phyloP scores from a whole-genome alignment of 441 rosid species.

The Codiaeum variegatum region DNA sequence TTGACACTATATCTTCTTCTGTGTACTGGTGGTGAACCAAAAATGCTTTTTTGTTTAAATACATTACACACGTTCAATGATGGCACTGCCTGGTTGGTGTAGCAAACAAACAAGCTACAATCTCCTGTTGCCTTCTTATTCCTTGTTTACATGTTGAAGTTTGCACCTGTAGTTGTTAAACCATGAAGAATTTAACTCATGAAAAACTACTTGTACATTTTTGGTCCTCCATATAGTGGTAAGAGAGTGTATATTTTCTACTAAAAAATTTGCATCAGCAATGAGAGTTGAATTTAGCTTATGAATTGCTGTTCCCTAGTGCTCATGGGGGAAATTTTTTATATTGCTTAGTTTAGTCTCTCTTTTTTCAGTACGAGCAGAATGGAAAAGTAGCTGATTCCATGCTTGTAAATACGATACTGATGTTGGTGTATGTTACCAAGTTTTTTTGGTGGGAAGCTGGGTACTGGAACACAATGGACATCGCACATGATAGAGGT shows the following conservation, averaged over 20 bases:
- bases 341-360: background rate
- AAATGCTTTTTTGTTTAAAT: background rate
- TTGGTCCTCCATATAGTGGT: background rate
- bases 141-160: slow-evolving; percentile 1
- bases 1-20: background rate
- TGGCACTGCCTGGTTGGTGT: background rate
- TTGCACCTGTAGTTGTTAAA: background rate
- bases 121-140: background rate
- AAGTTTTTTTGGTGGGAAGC: slow-evolving; percentile 99
- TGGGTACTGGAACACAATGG: slow-evolving; percentile 98
- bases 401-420: slow-evolving; percentile 84
- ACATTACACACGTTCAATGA: background rate
- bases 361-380: slow-evolving; percentile 65
- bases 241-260: background rate
- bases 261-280: background rate
- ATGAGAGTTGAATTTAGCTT: background rate
- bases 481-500: slow-evolving; percentile 99
- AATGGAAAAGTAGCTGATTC: slow-evolving; percentile 83
- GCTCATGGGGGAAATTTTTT: background rate
- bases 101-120: background rate
- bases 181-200: background rate
- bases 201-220: background rate
- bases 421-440: slow-evolving; percentile 85
- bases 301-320: background rate
- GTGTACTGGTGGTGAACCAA: background rate